Evolutionary conservation across 345 rosid genomes (phyloP).

Genomic region (Psidium guajava): DNA sequence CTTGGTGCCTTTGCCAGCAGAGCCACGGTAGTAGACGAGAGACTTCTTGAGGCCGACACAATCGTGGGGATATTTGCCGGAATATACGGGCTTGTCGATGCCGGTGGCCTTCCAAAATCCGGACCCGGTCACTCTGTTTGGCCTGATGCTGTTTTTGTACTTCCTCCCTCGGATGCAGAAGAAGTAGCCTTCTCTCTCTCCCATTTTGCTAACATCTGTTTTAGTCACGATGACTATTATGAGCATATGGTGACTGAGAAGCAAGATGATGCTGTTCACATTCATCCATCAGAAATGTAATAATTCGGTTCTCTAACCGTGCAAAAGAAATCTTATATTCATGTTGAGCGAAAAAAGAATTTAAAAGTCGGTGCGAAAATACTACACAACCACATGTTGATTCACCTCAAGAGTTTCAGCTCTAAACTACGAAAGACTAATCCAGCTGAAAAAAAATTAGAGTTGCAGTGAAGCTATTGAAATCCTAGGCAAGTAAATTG

Average conservation of each 20-base stretch:
- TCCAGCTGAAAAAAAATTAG: neutral
- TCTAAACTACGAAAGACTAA: neutral
- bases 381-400: neutral
- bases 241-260: neutral
- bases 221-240: neutral
- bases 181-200: constrained; percentile 10
- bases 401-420: neutral
- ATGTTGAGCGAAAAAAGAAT: neutral
- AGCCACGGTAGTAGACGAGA: constrained; percentile 12
- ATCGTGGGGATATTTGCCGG: neutral
- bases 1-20: constrained; percentile 11
- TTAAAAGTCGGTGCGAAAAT: neutral
- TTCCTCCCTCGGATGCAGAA: constrained; percentile 13
- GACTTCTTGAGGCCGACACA: constrained; percentile 16
- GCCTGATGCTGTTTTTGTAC: constrained; percentile 14
- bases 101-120: constrained; percentile 21
- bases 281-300: neutral
- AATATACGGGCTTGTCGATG: constrained; percentile 8
- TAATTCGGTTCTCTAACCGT: neutral
- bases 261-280: neutral
- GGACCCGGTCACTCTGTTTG: constrained; percentile 14
- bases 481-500: neutral
- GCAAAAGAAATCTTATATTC: no score
- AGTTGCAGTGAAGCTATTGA: neutral
- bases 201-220: neutral